These are phyloP conservation scores for Diacronema lutheri DNA, from an alignment of 78 protist species.

Conservation along the genomic window DNA sequence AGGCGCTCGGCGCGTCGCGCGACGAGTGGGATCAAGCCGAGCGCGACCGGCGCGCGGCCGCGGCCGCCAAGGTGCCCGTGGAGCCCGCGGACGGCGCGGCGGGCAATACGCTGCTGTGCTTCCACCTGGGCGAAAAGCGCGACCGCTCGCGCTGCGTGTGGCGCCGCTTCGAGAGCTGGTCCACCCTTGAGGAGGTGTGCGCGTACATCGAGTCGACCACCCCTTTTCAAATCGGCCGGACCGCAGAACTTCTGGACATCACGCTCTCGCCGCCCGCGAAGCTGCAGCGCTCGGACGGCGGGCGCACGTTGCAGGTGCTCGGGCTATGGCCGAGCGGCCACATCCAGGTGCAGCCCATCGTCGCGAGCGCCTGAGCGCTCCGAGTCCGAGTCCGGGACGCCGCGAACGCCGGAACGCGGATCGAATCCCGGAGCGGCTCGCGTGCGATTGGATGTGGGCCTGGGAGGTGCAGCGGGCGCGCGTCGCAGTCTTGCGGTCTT, in stretches of 20 bases:
- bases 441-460: too few relatives aligned
- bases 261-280: not conserved
- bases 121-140: not conserved
- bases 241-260: not conserved
- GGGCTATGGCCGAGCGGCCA: conserved; percentile 10
- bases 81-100: conserved; percentile 3
- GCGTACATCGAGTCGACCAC: not conserved
- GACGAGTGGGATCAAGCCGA: not conserved
- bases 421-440: too few relatives aligned
- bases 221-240: not conserved
- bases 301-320: not conserved
- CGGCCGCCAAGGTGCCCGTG: not conserved
- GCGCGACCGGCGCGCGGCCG: not conserved
- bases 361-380: too few relatives aligned
- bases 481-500: too few relatives aligned
- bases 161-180: conserved; percentile 4
- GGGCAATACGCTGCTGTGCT: conserved; percentile 13
- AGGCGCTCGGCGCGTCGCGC: not conserved
- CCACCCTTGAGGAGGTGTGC: not conserved
- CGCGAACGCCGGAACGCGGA: too few relatives aligned
- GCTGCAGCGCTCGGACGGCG: not conserved
- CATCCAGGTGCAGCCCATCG: not conserved
- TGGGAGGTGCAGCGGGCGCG: too few relatives aligned
- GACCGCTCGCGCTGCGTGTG: not conserved
- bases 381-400: too few relatives aligned